Base-by-base conservation (phyloP, 129 eudicot species). In the Flaveria linearis region DNA sequence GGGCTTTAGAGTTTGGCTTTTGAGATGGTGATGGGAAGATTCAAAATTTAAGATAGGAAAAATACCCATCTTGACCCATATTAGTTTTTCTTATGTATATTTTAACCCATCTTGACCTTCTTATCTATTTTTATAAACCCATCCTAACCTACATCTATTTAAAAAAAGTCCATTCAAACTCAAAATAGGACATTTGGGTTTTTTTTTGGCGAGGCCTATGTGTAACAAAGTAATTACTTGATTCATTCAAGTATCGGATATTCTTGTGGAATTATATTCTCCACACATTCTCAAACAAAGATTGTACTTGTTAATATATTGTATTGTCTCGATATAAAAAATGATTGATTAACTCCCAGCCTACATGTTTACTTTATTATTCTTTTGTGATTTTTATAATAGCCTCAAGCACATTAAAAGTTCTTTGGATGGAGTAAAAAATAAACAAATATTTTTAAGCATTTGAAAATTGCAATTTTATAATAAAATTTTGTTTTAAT, bases 271-370 rank as follows among this genome's bases (percentile, higher is more conserved):
- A 55, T 55, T 2, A 18, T 55, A 53, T 10, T 0, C 13, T 45
- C 11, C 1, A 45, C 49, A 45, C 49, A 45, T 9, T 45, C 12
- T 45, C 49, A 45, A 45, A 9, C 11, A 9, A 45, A 53, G 23
- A 53, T 53, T 45, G 12, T 53, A 53, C 61, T 53, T 53, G 61
- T 6, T 52, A 53, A n/a, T n/a, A 55, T 55, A 53, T 55, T n/a
- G 18, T 17, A 55, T 15, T 8, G 17, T 55, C 60, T 17, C 22
- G 0, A n/a, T 53, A n/a, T n/a, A 7, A n/a, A 53, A 53, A 53
- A 53, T 1, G 25, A 55, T 17, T 53, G 18, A 53, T 18, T n/a
- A 55, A 55, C 8, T 55, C 61, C 18, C 36, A 55, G 13, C 14
- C 62, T 8, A 55, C 62, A 17, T 55, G 25, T 55, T 18, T 55